Base-by-base conservation (phyloP, 2,329 filamentous ascomycete genomes). In the Apiospora sp. region DNA sequence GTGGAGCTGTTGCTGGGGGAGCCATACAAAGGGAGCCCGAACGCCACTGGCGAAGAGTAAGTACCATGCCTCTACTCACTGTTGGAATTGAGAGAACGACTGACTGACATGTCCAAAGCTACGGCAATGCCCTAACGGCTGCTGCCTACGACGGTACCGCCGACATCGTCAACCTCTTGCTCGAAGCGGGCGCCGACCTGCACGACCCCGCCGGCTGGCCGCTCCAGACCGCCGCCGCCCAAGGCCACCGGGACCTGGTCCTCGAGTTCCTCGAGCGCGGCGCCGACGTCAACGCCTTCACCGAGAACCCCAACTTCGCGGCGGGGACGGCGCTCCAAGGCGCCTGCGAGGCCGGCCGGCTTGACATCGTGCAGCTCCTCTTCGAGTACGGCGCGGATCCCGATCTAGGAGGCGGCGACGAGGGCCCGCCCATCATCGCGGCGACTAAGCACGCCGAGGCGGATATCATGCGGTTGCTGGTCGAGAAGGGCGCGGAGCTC, bases 281-380 rank as follows among this genome's bases (percentile, higher is more conserved):
- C 16, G 83, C 82, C 10, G 74, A 83, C 30, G 78, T 82, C 13
- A 81, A 84, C 69, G 80, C 81, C 1, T 76, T 75, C 13, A 80
- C 81, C 5, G 70, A 72, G 46, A 77, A 77, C 61, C 72, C 77
- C 1, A 78, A 79, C 24, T 82, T 84, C 71, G 49, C 72, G 0
- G 75, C 77, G 1, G 80, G 81, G 5, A 85, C 82, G 5, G 83
- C 84, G 0, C 75, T 86, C 0, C 84, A 86, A 70, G 83, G 78
- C 0, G 84, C 84, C 0, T 81, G 80, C 49, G 82, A 84, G 61
- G 78, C 78, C 0, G 79, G 83, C 3, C 77, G 79, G 44, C 72
- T 69, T 0, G 81, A 83, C 3, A 82, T 85, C 13, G 83, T 54
- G 16, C 73, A 76, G 0, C 74, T 84, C 2, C 74, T 86, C 4